A percentile compares a stretch with the other conserved stretches of the same genome.
Evolutionary conservation across 169 alveolate genomes (phyloP).

Genomic region (Cryptosporidium muris): DNA sequence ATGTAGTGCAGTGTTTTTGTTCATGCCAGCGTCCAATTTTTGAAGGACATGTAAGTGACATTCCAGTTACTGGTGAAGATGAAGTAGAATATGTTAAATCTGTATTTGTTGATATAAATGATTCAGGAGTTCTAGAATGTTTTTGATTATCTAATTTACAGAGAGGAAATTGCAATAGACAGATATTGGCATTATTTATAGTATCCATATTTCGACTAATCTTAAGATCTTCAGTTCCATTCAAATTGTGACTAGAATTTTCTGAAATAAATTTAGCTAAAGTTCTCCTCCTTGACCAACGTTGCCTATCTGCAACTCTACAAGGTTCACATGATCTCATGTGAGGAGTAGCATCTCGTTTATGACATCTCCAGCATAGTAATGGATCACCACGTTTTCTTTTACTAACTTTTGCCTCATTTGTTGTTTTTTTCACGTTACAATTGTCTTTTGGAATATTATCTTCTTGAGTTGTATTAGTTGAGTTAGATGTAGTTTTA

Average conservation of each 20-base stretch:
- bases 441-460: background rate
- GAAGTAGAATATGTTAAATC: slow-evolving; percentile 16
- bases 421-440: background rate
- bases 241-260: background rate
- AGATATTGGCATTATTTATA: background rate
- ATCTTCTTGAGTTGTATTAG: no score
- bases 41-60: slow-evolving; percentile 41
- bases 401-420: slow-evolving; percentile 15
- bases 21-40: slow-evolving; percentile 42
- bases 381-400: slow-evolving; percentile 58
- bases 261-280: slow-evolving; percentile 51
- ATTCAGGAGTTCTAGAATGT: slow-evolving; percentile 4
- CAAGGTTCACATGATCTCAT: slow-evolving; percentile 72
- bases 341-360: slow-evolving; percentile 71
- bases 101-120: background rate
- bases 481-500: no score
- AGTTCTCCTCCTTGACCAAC: slow-evolving; percentile 70
- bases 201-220: slow-evolving; percentile 2
- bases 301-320: slow-evolving; percentile 68
- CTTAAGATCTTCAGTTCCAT: slow-evolving; percentile 14
- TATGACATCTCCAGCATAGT: slow-evolving; percentile 71
- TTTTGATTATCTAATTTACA: slow-evolving; percentile 2
- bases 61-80: slow-evolving; percentile 12
- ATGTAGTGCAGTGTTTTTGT: slow-evolving; percentile 14
- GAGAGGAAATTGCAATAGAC: no score